phyloP scores from a whole-genome alignment of 2,329 filamentous ascomycete genomes.

The Triangularia verruculosa region DNA sequence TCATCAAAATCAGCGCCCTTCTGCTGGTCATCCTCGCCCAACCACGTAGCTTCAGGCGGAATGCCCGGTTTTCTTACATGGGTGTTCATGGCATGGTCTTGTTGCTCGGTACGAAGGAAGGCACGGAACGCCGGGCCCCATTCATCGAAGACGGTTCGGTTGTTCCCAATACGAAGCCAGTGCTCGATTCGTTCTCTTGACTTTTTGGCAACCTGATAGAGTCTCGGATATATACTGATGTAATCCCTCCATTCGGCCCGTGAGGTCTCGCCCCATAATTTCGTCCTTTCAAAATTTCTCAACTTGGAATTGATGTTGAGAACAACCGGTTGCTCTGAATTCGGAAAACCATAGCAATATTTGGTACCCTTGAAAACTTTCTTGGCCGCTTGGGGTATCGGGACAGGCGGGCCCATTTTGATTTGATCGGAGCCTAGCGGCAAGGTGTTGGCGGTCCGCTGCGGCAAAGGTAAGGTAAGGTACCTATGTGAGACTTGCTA shows the following conservation, averaged over 20 bases:
- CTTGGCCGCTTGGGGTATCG: neutral
- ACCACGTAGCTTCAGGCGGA: neutral
- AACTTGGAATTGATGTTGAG: conserved; percentile 1
- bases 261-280: neutral
- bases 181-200: neutral
- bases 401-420: neutral
- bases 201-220: conserved; percentile 1
- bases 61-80: conserved; percentile 3
- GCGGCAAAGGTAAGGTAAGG: too few relatives aligned
- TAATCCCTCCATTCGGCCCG: neutral
- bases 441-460: too few relatives aligned
- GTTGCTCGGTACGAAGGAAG: conserved; percentile 2
- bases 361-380: neutral
- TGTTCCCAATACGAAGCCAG: neutral
- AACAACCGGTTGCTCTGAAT: conserved; percentile 1
- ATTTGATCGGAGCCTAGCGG: too few relatives aligned
- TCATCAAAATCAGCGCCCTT: neutral
- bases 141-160: neutral
- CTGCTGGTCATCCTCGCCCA: neutral
- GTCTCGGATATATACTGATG: conserved; percentile 3
- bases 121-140: conserved; percentile 1
- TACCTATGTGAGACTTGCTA: too few relatives aligned
- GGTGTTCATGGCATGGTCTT: neutral
- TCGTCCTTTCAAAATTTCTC: neutral
- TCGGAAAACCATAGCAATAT: neutral